Conservation (phyloP, 2,329 filamentous ascomycete genomes). For the Pseudogymnoascus sp. region DNA sequence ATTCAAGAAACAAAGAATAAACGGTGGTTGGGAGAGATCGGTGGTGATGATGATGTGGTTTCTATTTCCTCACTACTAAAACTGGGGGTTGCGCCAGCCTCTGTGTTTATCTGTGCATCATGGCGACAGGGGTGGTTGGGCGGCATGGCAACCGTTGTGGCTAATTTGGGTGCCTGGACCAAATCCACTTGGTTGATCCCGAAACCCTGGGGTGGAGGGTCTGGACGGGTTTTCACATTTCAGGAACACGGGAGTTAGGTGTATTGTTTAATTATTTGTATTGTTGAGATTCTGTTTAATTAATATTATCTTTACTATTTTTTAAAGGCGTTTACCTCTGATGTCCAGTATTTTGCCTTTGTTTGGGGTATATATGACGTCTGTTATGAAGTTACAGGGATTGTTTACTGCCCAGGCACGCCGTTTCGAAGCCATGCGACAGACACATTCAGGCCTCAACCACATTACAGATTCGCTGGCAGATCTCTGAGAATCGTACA, state of each 20-base stretch:
- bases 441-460: not conserved
- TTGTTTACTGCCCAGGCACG: not conserved
- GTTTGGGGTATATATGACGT: not conserved
- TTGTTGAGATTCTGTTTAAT: not conserved
- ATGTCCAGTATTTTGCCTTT: not conserved
- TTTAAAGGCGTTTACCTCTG: not conserved
- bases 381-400: not conserved
- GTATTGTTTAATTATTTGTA: not conserved
- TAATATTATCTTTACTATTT: not conserved
- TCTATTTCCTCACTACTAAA: slow-evolving; percentile 5
- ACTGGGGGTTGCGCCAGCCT: slow-evolving; percentile 5
- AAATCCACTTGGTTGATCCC: slow-evolving; percentile 1
- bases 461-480: not conserved
- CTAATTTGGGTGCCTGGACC: not conserved
- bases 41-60: slow-evolving; percentile 4
- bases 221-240: not conserved
- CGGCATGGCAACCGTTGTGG: slow-evolving; percentile 6
- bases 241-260: not conserved
- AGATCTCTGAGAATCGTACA: not conserved
- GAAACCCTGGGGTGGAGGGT: slow-evolving; percentile 1
- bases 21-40: slow-evolving; percentile 3
- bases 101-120: slow-evolving; percentile 8
- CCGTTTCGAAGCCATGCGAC: not conserved
- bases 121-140: slow-evolving; percentile 5
- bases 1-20: slow-evolving; percentile 6